These are phyloP conservation scores for Ascocoryne sarcoides DNA, from an alignment of 2,329 filamentous ascomycete genomes.

Conservation along the genomic window DNA sequence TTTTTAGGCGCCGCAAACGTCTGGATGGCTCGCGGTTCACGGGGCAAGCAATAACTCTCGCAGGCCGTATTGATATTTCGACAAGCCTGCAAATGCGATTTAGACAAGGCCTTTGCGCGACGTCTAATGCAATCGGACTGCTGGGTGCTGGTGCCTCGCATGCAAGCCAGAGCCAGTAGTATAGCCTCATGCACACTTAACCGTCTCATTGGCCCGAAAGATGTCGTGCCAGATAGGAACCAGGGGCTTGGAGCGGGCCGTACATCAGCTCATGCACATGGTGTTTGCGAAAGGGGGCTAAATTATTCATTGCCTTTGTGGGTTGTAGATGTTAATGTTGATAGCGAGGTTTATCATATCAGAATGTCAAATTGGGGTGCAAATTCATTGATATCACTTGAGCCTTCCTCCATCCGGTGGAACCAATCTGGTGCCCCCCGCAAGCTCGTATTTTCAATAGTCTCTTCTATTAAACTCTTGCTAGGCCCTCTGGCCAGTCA, in stretches of 20 bases:
- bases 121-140: not conserved
- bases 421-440: too few species aligned
- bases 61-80: not conserved
- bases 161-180: conserved; percentile 8
- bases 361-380: too few species aligned
- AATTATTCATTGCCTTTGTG: too few species aligned
- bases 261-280: conserved; percentile 5
- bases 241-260: conserved; percentile 9
- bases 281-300: too few species aligned
- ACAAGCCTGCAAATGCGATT: not conserved
- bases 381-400: too few species aligned
- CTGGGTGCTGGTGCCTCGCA: not conserved
- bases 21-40: not conserved
- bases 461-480: too few species aligned
- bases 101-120: not conserved
- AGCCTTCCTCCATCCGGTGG: too few species aligned
- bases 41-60: not conserved
- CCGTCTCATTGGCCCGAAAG: conserved; percentile 5
- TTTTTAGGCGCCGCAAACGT: not conserved
- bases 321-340: too few species aligned
- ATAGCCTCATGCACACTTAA: conserved; percentile 1
- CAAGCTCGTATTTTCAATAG: too few species aligned
- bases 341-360: too few species aligned
- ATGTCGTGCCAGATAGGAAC: conserved; percentile 6
- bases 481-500: too few species aligned